Evolutionary conservation across 2,329 filamentous ascomycete genomes (phyloP).

Genomic region (Fusarium sp.): DNA sequence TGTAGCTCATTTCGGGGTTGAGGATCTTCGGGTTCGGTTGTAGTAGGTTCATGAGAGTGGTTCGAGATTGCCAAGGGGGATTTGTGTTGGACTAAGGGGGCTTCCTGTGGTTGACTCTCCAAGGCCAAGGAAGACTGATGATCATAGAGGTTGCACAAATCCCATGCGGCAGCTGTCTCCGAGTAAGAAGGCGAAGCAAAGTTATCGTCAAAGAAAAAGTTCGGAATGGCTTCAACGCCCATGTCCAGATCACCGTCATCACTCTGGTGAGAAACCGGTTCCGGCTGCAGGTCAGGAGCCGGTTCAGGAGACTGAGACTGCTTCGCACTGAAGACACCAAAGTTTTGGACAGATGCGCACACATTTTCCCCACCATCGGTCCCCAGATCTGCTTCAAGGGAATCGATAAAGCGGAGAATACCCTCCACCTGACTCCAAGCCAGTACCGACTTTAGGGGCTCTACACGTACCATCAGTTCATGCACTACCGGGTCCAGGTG

Average conservation of each 20-base stretch:
- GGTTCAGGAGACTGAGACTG: neutral
- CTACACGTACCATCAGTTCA: slow-evolving; percentile 1
- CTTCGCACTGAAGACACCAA: slow-evolving; percentile 20
- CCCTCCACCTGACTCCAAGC: slow-evolving; percentile 21
- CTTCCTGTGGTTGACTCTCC: neutral
- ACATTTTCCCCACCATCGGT: neutral
- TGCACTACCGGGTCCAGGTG: neutral
- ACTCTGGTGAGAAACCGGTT: neutral
- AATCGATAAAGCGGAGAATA: slow-evolving; percentile 24
- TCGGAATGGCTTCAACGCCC: neutral
- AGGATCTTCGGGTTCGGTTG: neutral
- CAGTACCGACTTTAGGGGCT: slow-evolving; percentile 12
- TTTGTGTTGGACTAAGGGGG: neutral
- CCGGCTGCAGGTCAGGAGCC: neutral
- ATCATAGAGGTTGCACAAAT: slow-evolving; percentile 17
- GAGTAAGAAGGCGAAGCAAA: slow-evolving; percentile 23
- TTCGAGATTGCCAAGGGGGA: neutral
- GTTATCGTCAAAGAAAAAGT: neutral
- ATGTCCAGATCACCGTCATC: neutral
- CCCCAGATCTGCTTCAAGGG: slow-evolving; percentile 1
- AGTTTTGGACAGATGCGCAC: slow-evolving; percentile 17
- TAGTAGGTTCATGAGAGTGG: neutral
- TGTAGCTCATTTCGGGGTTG: neutral
- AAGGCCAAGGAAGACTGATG: neutral
- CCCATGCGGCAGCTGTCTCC: slow-evolving; percentile 21